Percentiles rank a stretch among this genome's conserved stretches.
Evolutionary conservation across 2,329 filamentous ascomycete species (phyloP).

Genomic region (Clonostachys sp.): DNA sequence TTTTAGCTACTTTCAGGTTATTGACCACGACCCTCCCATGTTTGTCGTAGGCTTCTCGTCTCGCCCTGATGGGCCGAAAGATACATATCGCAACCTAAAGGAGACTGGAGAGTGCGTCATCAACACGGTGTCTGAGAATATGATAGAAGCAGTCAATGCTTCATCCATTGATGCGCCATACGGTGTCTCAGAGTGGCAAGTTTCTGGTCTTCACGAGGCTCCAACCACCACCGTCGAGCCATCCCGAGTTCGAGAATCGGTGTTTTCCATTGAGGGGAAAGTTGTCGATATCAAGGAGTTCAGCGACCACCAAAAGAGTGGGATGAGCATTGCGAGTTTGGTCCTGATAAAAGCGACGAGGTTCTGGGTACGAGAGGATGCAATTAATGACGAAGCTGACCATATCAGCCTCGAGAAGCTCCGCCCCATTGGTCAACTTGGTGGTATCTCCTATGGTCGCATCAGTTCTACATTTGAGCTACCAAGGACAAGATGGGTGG

Average conservation of each 20-base stretch:
- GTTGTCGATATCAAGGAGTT: slow-evolving; percentile 19
- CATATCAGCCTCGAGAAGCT: slow-evolving; percentile 13
- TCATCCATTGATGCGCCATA: slow-evolving; percentile 70
- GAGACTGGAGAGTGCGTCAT: slow-evolving; percentile 70
- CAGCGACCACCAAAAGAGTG: slow-evolving; percentile 5
- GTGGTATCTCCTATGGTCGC: slow-evolving; percentile 16
- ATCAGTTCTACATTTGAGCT: slow-evolving; percentile 15
- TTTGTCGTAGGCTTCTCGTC: slow-evolving; percentile 56
- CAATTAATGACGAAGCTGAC: slow-evolving; percentile 11
- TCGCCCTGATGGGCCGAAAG: slow-evolving; percentile 54
- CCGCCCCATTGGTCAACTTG: slow-evolving; percentile 13
- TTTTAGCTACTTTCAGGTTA: slow-evolving; percentile 75
- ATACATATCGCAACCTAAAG: slow-evolving; percentile 67
- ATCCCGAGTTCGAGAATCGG: slow-evolving; percentile 14
- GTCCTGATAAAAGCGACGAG: slow-evolving; percentile 17
- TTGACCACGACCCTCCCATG: slow-evolving; percentile 78
- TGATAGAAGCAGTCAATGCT: slow-evolving; percentile 75
- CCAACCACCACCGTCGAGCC: slow-evolving; percentile 13
- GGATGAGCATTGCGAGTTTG: slow-evolving; percentile 13
- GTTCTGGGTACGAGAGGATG: slow-evolving; percentile 20
- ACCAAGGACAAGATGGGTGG: slow-evolving; percentile 13
- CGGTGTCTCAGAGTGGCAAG: slow-evolving; percentile 69
- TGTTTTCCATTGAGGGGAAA: slow-evolving; percentile 17
- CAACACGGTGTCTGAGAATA: slow-evolving; percentile 78
- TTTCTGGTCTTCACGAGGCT: slow-evolving; percentile 46